Conservation (phyloP, 148 eudicot species). For the Vaccinium darrowii region DNA sequence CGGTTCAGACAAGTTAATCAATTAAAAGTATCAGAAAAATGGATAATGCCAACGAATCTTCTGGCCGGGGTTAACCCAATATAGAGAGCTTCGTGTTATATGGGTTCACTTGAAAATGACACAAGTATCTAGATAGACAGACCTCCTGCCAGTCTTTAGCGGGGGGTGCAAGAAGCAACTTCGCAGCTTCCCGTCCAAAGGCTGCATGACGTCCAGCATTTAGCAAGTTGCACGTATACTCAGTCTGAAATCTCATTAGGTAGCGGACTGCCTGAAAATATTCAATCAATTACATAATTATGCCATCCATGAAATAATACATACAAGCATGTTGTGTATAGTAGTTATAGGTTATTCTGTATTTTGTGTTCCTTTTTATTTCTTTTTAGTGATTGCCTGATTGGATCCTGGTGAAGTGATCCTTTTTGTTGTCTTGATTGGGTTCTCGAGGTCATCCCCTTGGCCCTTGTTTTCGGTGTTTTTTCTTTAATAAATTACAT, state of each 20-base stretch:
- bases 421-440: too few species aligned
- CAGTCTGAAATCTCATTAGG: constrained; percentile 82
- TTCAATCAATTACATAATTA: not conserved
- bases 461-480: too few species aligned
- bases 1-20: not conserved
- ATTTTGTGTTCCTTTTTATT: too few species aligned
- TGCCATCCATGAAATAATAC: not conserved
- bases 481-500: not conserved
- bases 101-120: not conserved
- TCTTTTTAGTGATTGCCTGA: too few species aligned
- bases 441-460: too few species aligned
- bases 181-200: constrained; percentile 86
- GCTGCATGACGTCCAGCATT: constrained; percentile 80
- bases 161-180: constrained; percentile 51
- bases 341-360: too few species aligned
- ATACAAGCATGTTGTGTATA: too few species aligned
- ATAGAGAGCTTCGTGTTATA: not conserved
- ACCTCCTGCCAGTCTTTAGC: constrained; percentile 44
- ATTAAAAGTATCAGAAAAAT: not conserved
- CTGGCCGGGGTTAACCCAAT: not conserved
- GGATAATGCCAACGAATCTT: not conserved
- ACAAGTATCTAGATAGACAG: not conserved
- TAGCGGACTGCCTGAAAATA: constrained; percentile 77
- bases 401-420: too few species aligned
- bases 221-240: constrained; percentile 76